Evolutionary conservation across 805 yeast species (phyloP).

Genomic region (Lipomyces orientalis): DNA sequence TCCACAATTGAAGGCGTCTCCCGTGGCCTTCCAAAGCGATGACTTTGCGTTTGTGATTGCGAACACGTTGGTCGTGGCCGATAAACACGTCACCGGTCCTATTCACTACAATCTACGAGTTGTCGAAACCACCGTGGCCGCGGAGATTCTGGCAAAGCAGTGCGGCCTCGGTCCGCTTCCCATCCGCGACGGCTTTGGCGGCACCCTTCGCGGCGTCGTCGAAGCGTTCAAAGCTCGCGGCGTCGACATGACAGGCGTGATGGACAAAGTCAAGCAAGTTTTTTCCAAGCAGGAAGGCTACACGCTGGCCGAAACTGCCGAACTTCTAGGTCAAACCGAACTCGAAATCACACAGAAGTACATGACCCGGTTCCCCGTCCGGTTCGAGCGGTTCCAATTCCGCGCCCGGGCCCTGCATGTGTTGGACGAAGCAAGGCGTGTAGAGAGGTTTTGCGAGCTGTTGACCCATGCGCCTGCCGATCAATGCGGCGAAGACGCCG

Average conservation of each 20-base stretch:
- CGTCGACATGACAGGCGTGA: constrained; percentile 51
- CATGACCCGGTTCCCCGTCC: constrained; percentile 61
- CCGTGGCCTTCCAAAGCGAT: constrained; percentile 54
- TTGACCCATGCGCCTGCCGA: constrained; percentile 43
- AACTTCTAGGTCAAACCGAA: constrained; percentile 49
- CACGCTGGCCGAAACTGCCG: constrained; percentile 56
- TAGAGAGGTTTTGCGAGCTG: constrained; percentile 55
- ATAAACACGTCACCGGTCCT: constrained; percentile 74
- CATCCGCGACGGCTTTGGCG: constrained; percentile 47
- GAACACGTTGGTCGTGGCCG: constrained; percentile 65
- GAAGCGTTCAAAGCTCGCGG: constrained; percentile 57
- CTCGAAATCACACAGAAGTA: constrained; percentile 54
- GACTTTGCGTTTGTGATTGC: constrained; percentile 64
- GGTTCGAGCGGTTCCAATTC: constrained; percentile 60
- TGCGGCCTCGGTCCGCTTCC: constrained; percentile 58
- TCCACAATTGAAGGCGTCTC: constrained; percentile 61
- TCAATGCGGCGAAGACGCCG: constrained; percentile 8
- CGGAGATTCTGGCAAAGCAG: constrained; percentile 60
- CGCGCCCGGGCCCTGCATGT: constrained; percentile 68
- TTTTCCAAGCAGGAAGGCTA: constrained; percentile 55
- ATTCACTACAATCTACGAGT: constrained; percentile 71
- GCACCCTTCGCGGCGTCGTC: constrained; percentile 69
- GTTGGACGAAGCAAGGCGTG: constrained; percentile 64
- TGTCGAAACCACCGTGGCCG: constrained; percentile 73
- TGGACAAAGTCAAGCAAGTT: constrained; percentile 51